A percentile compares a stretch with the other conserved stretches of the same genome.
These are phyloP conservation scores for Obelidium mucronatum DNA, from an alignment of 192 early-diverging fungal genomes.

Conservation along the genomic window DNA sequence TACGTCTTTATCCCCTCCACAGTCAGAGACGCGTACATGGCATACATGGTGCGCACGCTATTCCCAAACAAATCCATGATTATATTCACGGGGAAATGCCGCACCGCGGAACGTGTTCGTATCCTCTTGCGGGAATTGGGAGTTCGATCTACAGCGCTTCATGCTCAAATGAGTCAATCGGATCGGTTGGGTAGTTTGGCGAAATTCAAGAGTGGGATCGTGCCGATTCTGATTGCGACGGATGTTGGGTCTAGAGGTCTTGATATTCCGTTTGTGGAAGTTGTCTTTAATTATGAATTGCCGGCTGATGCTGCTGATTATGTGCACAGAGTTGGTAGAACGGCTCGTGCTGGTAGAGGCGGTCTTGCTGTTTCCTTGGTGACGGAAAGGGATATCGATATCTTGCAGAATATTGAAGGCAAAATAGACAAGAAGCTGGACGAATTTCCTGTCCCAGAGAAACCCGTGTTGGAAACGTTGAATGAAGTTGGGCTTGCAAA, in stretches of 20 bases:
- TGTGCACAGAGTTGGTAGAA: slow-evolving; percentile 97
- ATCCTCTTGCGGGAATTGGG: slow-evolving; percentile 92
- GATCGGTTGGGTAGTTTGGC: slow-evolving; percentile 90
- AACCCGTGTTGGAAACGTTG: slow-evolving; percentile 83
- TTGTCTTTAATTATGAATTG: slow-evolving; percentile 96
- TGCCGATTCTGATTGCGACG: slow-evolving; percentile 91
- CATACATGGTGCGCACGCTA: slow-evolving; percentile 76
- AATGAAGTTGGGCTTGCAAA: slow-evolving; percentile 88
- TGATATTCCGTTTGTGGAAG: slow-evolving; percentile 93
- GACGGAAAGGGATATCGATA: slow-evolving; percentile 78
- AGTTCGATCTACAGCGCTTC: slow-evolving; percentile 87
- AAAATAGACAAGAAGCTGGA: slow-evolving; percentile 82
- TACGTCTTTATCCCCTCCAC: slow-evolving; percentile 95
- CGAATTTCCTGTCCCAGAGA: slow-evolving; percentile 79
- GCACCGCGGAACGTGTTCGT: slow-evolving; percentile 82
- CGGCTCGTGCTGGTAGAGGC: slow-evolving; percentile 93
- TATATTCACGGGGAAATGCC: slow-evolving; percentile 89
- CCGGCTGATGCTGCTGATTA: slow-evolving; percentile 96
- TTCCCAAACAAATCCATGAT: slow-evolving; percentile 85
- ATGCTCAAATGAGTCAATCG: slow-evolving; percentile 91
- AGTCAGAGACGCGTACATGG: slow-evolving; percentile 87
- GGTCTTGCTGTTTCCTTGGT: slow-evolving; percentile 91
- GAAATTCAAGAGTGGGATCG: slow-evolving; percentile 89
- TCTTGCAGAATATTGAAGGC: slow-evolving; percentile 91
- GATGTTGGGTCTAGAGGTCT: slow-evolving; percentile 98